Conservation (phyloP, 306 rosid species). For the Vigna trinervia region DNA sequence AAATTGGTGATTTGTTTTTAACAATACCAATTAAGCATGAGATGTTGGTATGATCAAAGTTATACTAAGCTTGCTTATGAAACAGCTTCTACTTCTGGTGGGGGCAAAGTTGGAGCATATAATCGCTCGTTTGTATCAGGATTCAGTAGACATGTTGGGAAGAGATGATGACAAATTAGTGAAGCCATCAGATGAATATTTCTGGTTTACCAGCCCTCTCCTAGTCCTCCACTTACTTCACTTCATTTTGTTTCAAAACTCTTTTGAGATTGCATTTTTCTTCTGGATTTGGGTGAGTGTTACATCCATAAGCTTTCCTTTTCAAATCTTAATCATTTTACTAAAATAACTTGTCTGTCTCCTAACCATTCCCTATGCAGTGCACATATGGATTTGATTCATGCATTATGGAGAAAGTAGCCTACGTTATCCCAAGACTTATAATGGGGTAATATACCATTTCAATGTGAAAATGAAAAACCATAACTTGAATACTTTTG, state of each 20-base stretch:
- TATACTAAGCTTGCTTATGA: slow-evolving; percentile 31
- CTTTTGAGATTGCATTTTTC: slow-evolving; percentile 95
- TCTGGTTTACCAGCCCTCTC: slow-evolving; percentile 75
- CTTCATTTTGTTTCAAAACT: slow-evolving; percentile 90
- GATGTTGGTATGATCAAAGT: slow-evolving; percentile 25
- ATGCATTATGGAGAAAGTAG: slow-evolving; percentile 83
- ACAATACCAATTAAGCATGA: slow-evolving; percentile 23
- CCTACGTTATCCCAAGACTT: slow-evolving; percentile 73
- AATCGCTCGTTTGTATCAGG: slow-evolving; percentile 75
- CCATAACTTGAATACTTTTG: background rate
- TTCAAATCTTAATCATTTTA: slow-evolving; percentile 4
- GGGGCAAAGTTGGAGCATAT: slow-evolving; percentile 94
- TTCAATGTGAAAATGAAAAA: slow-evolving; percentile 21
- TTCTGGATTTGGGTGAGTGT: slow-evolving; percentile 86
- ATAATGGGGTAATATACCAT: slow-evolving; percentile 71
- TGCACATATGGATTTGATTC: slow-evolving; percentile 78
- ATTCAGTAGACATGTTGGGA: slow-evolving; percentile 31
- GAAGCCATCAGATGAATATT: slow-evolving; percentile 80
- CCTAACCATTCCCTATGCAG: slow-evolving; percentile 53
- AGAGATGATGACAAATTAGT: slow-evolving; percentile 42
- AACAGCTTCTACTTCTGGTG: slow-evolving; percentile 85
- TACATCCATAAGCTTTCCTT: slow-evolving; percentile 20
- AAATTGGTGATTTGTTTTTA: background rate
- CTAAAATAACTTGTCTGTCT: background rate
- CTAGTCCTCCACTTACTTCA: slow-evolving; percentile 75